Conservation (phyloP, 495 filamentous ascomycete species). For the Neurospora sp. region DNA sequence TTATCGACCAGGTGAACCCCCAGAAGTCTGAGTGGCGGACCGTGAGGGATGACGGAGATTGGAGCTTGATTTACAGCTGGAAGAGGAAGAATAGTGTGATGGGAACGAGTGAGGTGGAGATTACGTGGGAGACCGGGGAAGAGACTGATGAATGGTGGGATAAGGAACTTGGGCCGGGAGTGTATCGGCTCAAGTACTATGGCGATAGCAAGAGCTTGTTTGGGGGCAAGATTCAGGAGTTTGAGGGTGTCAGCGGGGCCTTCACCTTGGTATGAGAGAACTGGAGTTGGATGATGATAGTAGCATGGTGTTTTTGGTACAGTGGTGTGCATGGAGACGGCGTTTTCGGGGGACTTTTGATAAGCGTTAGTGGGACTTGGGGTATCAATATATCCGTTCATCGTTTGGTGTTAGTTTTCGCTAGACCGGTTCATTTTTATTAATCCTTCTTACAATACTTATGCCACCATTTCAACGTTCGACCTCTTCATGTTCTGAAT, state of each 20-base stretch:
- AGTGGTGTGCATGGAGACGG: not conserved
- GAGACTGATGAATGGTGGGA: conserved; percentile 38
- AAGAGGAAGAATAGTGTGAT: conserved; percentile 58
- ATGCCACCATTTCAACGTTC: too few species aligned
- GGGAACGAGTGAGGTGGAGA: conserved; percentile 68
- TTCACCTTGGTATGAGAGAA: conserved; percentile 42
- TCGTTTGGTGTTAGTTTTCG: not conserved
- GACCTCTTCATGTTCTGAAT: not conserved
- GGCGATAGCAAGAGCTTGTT: conserved; percentile 64
- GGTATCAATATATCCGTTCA: not conserved
- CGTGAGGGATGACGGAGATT: conserved; percentile 68
- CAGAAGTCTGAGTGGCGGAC: conserved; percentile 42
- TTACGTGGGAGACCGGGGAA: conserved; percentile 71
- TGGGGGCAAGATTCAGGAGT: conserved; percentile 55
- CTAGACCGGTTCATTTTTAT: not conserved
- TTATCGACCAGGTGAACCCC: conserved; percentile 13
- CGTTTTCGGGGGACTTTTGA: not conserved
- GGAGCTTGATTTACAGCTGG: conserved; percentile 76
- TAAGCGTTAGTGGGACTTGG: not conserved
- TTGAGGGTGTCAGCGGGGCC: conserved; percentile 63
- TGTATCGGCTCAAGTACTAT: conserved; percentile 76
- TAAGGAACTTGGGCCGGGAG: conserved; percentile 39
- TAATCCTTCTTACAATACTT: not conserved
- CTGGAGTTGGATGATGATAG: not conserved
- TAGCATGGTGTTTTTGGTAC: not conserved